phyloP scores from a whole-genome alignment of 495 filamentous ascomycete species.

The Stereocaulon alpinum region DNA sequence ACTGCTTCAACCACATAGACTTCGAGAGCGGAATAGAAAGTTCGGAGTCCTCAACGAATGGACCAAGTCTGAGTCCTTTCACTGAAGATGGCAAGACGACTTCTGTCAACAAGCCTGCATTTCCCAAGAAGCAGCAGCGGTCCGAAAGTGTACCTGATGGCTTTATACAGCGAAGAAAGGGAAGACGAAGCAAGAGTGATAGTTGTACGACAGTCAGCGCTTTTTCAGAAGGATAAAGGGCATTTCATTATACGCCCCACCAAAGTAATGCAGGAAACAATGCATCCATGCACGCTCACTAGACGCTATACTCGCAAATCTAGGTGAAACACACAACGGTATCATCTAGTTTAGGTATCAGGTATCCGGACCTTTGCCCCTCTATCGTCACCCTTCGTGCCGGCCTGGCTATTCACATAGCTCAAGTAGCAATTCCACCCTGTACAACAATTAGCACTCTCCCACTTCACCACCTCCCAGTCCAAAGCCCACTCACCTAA shows the following conservation, averaged over 20 bases:
- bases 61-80: too few relatives aligned
- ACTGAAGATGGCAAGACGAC: too few relatives aligned
- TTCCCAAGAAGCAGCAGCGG: too few relatives aligned
- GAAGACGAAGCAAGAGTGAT: too few relatives aligned
- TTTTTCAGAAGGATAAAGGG: too few relatives aligned
- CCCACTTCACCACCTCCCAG: too few relatives aligned
- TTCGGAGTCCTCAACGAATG: not conserved
- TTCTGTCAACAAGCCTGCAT: too few relatives aligned
- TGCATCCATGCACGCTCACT: not conserved
- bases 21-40: not conserved
- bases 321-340: not conserved
- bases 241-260: too few relatives aligned
- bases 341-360: not conserved
- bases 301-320: not conserved
- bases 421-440: conserved; percentile 98
- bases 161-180: too few relatives aligned
- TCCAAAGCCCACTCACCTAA: conserved; percentile 65
- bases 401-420: conserved; percentile 55
- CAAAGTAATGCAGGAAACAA: not conserved
- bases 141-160: too few relatives aligned
- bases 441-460: conserved; percentile 30
- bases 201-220: too few relatives aligned
- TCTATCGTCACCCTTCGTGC: not conserved
- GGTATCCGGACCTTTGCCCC: conserved; percentile 1
- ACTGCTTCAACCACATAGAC: not conserved